Evolutionary conservation across 1,284 basidiomycete species (phyloP).

Genomic region (Phellinidium pouzarii): DNA sequence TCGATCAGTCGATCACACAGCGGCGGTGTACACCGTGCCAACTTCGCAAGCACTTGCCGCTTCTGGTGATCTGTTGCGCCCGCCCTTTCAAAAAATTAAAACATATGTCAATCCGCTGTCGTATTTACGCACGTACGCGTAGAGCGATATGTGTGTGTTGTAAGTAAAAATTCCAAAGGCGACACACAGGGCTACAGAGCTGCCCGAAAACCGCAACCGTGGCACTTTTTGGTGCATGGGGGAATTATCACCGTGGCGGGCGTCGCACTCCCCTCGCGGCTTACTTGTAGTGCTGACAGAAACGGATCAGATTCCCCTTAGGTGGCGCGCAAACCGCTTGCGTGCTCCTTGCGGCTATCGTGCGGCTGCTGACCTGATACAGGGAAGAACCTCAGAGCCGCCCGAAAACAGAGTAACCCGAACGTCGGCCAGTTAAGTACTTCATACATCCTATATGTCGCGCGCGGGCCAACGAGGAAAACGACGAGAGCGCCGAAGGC

Average conservation of each 20-base stretch:
- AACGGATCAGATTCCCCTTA: background rate
- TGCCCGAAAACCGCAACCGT: background rate
- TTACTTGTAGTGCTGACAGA: background rate
- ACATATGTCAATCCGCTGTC: no score
- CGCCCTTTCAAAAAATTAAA: no score
- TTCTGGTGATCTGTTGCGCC: no score
- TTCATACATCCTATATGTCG: constrained; percentile 21
- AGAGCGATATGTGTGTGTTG: no score
- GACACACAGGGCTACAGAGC: background rate
- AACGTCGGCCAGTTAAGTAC: constrained; percentile 21
- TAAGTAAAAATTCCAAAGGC: background rate
- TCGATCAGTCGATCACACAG: background rate
- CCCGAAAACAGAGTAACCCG: constrained; percentile 17
- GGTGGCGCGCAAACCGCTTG: no score
- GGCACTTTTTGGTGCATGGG: background rate
- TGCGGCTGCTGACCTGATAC: background rate
- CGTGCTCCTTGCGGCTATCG: background rate
- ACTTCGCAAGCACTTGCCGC: no score
- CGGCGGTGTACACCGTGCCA: background rate
- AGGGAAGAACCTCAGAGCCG: background rate
- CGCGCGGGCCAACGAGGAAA: constrained; percentile 21
- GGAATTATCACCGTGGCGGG: background rate
- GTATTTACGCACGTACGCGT: no score
- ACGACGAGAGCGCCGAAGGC: constrained; percentile 12
- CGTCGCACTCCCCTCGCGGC: background rate